Evolutionary conservation across 306 rosid genomes (phyloP).

Genomic region (Prinsepia uniflora): DNA sequence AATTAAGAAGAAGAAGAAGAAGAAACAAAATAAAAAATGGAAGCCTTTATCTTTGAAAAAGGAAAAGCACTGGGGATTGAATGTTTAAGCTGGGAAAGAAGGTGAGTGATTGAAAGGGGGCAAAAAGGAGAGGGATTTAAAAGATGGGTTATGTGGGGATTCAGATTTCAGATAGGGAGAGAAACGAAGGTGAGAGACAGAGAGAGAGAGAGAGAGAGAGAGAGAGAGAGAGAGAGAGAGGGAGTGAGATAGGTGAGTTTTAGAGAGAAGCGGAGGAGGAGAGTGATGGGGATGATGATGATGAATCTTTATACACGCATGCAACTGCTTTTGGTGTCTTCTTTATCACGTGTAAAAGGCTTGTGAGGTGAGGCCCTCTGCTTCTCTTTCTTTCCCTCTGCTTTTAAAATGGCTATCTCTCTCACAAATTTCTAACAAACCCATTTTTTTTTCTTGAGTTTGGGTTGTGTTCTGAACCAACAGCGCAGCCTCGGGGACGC

Average conservation of each 20-base stretch:
- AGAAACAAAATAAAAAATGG: background rate
- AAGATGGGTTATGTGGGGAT: constrained; percentile 23
- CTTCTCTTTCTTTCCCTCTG: background rate
- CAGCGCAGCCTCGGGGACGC: constrained; percentile 69
- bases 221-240: too few relatives aligned
- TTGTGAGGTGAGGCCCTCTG: constrained; percentile 36
- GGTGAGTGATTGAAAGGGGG: constrained; percentile 14
- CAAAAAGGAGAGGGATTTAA: constrained; percentile 18
- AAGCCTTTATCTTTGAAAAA: background rate
- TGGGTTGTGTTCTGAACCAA: constrained; percentile 34
- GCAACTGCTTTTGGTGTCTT: constrained; percentile 74
- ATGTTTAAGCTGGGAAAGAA: constrained; percentile 12
- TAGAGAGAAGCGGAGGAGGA: background rate
- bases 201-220: background rate
- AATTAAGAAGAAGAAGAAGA: background rate
- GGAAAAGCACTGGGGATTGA: background rate
- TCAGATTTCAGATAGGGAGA: constrained; percentile 26
- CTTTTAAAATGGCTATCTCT: constrained; percentile 28
- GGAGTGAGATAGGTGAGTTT: background rate
- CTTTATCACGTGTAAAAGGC: constrained; percentile 77
- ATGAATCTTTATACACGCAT: constrained; percentile 78
- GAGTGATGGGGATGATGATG: constrained; percentile 62
- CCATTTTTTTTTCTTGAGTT: constrained; percentile 22
- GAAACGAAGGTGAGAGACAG: constrained; percentile 15
- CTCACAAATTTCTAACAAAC: background rate